Base-by-base conservation (phyloP, 176 grass and related monocot species). In the Urochloa ruziziensis region DNA sequence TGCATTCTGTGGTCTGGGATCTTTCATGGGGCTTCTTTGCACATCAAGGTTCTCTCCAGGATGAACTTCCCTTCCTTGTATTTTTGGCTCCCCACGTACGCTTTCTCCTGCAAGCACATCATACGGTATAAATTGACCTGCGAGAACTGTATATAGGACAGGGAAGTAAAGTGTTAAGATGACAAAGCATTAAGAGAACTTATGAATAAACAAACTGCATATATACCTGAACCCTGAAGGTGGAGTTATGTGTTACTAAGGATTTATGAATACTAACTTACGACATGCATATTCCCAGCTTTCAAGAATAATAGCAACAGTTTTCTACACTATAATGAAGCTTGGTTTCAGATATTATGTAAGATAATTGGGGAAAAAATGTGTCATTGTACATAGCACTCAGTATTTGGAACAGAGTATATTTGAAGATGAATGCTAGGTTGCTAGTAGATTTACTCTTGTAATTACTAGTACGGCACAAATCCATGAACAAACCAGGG, bases 11-110 rank as follows among this genome's bases (percentile, higher is more conserved):
- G 18, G 47, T 11, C 4, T 10, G 5, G 56, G 35, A 25, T 53
- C 17, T 24, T 34, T 78, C 80, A 94, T 58, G 63, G 83, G 53
- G 65, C 66, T 62, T 90, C 66, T 62, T 90, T 92, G 67, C 51
- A 68, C 68, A 94, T 78, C 78, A 78, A 43, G 52, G 87, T 46
- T 70, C 69, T 91, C 35, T 94, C 93, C 53, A 94, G 69, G 42
- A 94, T 87, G 68, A 87, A 94, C 58, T 82, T 94, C n/a, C 93
- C 93, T 73, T 91, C 89, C 81, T 94, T 94, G 87, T 92, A 94
- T 51, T 90, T 94, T 52, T 94, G 80, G 28, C 37, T 84, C 62
- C 87, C 89, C 13, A 80, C 84, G 10, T 89, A 91, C n/a, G 92
- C 89, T 74, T 91, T 94, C 84, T 92, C 89, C 92, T 92, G 85